A percentile compares a stretch with the other conserved stretches of the same genome.
These are phyloP conservation scores for Fistulinella prunicolor DNA, from an alignment of 768 basidiomycete species.

Conservation along the genomic window DNA sequence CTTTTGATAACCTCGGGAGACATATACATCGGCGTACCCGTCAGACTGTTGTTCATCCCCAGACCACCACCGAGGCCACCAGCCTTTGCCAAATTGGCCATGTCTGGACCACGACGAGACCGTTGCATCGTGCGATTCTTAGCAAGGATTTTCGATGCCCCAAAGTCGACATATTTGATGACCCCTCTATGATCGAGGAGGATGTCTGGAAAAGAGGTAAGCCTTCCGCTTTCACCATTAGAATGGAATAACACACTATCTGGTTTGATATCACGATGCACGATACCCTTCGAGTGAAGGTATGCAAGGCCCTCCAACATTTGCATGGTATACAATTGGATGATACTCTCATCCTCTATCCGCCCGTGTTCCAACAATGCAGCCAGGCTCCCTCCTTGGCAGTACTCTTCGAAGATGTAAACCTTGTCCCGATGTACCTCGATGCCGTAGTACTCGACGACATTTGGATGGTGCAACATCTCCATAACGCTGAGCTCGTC, in stretches of 20 bases:
- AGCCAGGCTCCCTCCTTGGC: conserved; percentile 91
- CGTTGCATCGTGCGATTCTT: conserved; percentile 81
- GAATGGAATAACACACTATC: conserved; percentile 68
- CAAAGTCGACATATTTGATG: conserved; percentile 97
- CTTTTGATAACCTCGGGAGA: conserved; percentile 98
- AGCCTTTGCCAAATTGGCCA: conserved; percentile 30
- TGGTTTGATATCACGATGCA: conserved; percentile 97
- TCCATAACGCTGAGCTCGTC: conserved; percentile 98
- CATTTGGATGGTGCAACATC: conserved; percentile 94
- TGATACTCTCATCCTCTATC: conserved; percentile 95
- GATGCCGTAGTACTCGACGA: conserved; percentile 98
- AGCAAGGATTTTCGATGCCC: conserved; percentile 93
- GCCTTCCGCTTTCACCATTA: conserved; percentile 3
- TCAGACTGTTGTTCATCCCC: conserved; percentile 79
- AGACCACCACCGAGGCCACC: conserved; percentile 37
- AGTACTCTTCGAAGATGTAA: conserved; percentile 98
- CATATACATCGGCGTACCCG: conserved; percentile 99
- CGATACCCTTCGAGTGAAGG: conserved; percentile 87
- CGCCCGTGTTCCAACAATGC: conserved; percentile 87
- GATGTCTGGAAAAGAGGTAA: conserved; percentile 62
- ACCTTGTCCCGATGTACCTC: conserved; percentile 99
- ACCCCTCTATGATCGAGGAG: conserved; percentile 86
- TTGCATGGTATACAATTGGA: conserved; percentile 94
- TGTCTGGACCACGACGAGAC: conserved; percentile 56
- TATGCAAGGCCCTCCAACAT: conserved; percentile 95